phyloP scores from a whole-genome alignment of 106 monocot species.

The Acorus calamus region DNA sequence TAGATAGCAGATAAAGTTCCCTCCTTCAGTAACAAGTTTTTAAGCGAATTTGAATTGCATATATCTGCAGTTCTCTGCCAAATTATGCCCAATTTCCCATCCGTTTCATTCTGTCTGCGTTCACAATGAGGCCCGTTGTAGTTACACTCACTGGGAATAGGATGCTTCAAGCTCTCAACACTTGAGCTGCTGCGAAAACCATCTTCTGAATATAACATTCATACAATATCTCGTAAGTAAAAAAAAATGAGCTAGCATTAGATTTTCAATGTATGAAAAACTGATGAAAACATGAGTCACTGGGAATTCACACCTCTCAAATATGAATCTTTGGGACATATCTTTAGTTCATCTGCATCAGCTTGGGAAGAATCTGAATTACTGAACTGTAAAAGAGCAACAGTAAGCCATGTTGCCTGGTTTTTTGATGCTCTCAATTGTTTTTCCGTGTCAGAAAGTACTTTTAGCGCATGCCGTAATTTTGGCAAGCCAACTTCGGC shows the following conservation, averaged over 20 bases:
- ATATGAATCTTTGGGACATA: slow-evolving; percentile 13
- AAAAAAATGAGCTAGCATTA: background rate
- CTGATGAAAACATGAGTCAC: too few relatives aligned
- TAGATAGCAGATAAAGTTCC: slow-evolving; percentile 62
- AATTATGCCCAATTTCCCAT: slow-evolving; percentile 47
- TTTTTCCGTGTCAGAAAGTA: slow-evolving; percentile 94
- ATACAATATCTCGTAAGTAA: background rate
- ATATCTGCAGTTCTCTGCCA: slow-evolving; percentile 49
- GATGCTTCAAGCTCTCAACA: slow-evolving; percentile 36
- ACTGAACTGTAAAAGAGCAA: slow-evolving; percentile 84
- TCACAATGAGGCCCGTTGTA: slow-evolving; percentile 31
- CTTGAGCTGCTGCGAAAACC: slow-evolving; percentile 25
- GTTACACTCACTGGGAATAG: slow-evolving; percentile 23
- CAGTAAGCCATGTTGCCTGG: slow-evolving; percentile 96
- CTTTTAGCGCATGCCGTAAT: slow-evolving; percentile 65
- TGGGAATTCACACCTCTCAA: slow-evolving; percentile 29
- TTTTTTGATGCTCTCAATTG: slow-evolving; percentile 91
- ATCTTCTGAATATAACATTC: slow-evolving; percentile 39
- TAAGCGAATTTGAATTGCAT: slow-evolving; percentile 45
- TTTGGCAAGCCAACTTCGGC: slow-evolving; percentile 50
- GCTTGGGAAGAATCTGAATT: slow-evolving; percentile 31
- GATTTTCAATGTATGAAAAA: too few relatives aligned
- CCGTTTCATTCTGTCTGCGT: slow-evolving; percentile 20
- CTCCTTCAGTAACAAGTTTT: slow-evolving; percentile 59
- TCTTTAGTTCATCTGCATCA: slow-evolving; percentile 26